Conservation (phyloP, 352 stramenopile species). For the Globisporangium carolinianum region DNA sequence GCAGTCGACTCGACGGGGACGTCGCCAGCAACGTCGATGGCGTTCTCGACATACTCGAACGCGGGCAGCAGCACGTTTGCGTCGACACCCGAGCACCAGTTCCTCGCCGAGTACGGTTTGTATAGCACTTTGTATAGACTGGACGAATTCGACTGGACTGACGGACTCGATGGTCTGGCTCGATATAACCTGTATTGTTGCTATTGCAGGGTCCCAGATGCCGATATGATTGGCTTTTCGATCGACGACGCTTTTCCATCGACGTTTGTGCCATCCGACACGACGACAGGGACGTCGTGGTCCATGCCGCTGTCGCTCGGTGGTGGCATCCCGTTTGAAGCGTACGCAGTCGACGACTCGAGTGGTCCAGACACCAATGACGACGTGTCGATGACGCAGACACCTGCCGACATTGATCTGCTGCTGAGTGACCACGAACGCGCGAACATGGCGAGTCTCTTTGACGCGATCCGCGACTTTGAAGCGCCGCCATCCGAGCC, state of each 20-base stretch:
- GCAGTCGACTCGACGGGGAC: slow-evolving; percentile 50
- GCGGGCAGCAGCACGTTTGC: slow-evolving; percentile 21
- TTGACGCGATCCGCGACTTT: slow-evolving; percentile 71
- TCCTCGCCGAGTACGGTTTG: slow-evolving; percentile 40
- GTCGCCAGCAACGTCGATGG: slow-evolving; percentile 33
- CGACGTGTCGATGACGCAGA: neutral
- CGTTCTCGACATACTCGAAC: slow-evolving; percentile 18
- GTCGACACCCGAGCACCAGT: slow-evolving; percentile 30
- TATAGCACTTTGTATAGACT: no score
- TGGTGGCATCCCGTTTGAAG: slow-evolving; percentile 15
- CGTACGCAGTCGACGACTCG: slow-evolving; percentile 5
- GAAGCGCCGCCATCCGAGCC: slow-evolving; percentile 21
- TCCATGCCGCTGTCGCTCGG: slow-evolving; percentile 16
- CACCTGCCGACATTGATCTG: slow-evolving; percentile 31
- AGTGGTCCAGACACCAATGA: neutral
- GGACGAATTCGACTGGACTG: no score
- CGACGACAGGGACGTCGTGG: slow-evolving; percentile 32
- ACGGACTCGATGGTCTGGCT: no score
- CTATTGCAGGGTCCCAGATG: slow-evolving; percentile 24
- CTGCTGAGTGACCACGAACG: slow-evolving; percentile 61
- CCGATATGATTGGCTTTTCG: slow-evolving; percentile 61
- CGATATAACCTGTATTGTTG: neutral
- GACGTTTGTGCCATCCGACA: slow-evolving; percentile 15
- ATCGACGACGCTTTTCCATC: slow-evolving; percentile 63
- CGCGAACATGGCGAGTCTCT: slow-evolving; percentile 46